Evolutionary conservation across 768 basidiomycete genomes (phyloP), one percentile per base, ranked within the genome.

Genomic region (Mycena pura): DNA sequence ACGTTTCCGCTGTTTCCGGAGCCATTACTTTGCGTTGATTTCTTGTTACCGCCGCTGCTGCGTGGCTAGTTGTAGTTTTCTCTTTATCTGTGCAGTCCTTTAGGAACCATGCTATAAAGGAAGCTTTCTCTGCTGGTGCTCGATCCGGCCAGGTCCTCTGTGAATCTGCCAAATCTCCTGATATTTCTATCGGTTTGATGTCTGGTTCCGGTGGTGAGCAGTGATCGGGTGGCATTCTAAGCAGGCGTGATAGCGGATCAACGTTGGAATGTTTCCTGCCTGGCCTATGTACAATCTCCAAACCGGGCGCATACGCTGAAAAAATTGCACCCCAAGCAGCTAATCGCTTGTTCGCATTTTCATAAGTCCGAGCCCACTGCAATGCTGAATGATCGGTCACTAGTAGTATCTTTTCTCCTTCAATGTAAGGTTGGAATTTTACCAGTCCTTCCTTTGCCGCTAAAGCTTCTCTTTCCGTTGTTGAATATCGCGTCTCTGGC

Each of bases 391-490:
- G 58, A 19, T 65, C 60, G 0, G 63, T 62, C 2, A 64, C 38
- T 17, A 61, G 15, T 4, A 63, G 22, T 2, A 73, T 55, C n/a
- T 47, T 25, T 60, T 72, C 70, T 11, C 73, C 74, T 70, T 75
- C 72, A 14, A 75, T 68, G 63, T 62, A 72, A 0, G 73, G 63
- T 34, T 72, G 69, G 34, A 74, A 74, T 31, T 66, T 61, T 6
- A 74, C 58, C 11, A 74, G 46, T 0, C 65, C 68, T 58, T 75
- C 73, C 40, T 74, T 73, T 0, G 63, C 53, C 0, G 66, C 71
- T 34, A 75, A 46, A 0, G 71, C 73, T 48, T 75, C 71, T 27
- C 68, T 1, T 60, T 75, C 74, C 0, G 73, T 75, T 0, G 67
- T 45, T 0, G 74, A 71, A 36, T 75, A 75, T 14, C 65, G 57